A percentile compares a stretch with the other conserved stretches of the same genome.
Evolutionary conservation across 1,284 basidiomycete genomes (phyloP).

Genomic region (Somion occarium): DNA sequence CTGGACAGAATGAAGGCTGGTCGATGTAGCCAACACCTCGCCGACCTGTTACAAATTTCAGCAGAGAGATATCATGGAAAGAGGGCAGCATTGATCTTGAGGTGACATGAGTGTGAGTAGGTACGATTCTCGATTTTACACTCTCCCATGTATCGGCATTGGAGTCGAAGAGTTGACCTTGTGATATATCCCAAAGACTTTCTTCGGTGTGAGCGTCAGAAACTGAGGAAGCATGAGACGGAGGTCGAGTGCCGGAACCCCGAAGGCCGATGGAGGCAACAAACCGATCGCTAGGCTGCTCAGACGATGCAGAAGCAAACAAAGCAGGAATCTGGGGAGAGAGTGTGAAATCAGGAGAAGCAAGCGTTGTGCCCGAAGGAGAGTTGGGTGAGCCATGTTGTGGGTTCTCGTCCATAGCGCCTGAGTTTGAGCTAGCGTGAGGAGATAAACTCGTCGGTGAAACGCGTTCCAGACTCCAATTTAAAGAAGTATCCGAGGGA

Average conservation of each 20-base stretch:
- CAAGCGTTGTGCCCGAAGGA: too few relatives aligned
- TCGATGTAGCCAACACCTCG: constrained; percentile 3
- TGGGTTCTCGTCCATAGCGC: too few relatives aligned
- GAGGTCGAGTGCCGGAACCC: too few relatives aligned
- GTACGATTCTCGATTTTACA: constrained; percentile 16
- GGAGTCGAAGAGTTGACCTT: constrained; percentile 20
- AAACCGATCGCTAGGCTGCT: too few relatives aligned
- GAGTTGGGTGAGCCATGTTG: too few relatives aligned
- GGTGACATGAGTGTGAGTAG: neutral
- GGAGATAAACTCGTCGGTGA: neutral
- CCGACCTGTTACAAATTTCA: neutral
- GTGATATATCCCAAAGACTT: constrained; percentile 16
- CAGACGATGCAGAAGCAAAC: too few relatives aligned
- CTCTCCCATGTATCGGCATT: constrained; percentile 20
- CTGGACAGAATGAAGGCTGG: too few relatives aligned
- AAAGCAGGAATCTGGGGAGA: too few relatives aligned
- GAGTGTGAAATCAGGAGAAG: too few relatives aligned
- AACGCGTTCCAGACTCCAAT: neutral
- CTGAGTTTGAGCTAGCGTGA: neutral
- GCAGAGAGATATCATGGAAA: neutral
- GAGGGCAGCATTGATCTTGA: neutral
- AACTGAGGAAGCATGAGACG: constrained; percentile 13
- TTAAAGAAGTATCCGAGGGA: neutral
- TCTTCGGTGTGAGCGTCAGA: neutral
- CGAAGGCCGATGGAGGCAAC: too few relatives aligned